Percentiles rank a stretch among this genome's conserved stretches.
These are phyloP conservation scores for Ustulina deusta DNA, from an alignment of 2,329 filamentous ascomycete genomes.

Conservation along the genomic window DNA sequence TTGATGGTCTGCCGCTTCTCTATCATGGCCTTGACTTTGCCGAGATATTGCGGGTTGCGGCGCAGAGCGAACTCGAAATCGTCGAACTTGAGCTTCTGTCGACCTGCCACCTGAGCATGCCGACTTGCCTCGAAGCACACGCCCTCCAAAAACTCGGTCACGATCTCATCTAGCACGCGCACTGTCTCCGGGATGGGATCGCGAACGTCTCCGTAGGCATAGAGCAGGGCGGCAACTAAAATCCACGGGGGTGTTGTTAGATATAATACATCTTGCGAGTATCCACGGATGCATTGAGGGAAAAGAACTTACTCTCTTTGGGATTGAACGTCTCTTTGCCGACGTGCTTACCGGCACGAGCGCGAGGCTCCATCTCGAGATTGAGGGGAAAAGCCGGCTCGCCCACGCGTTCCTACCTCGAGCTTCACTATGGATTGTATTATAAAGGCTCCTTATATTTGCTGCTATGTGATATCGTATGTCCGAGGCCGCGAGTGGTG, in stretches of 20 bases:
- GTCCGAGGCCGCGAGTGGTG: neutral
- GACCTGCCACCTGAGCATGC: constrained; percentile 84
- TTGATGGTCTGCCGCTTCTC: constrained; percentile 90
- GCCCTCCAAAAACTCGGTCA: constrained; percentile 96
- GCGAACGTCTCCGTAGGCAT: constrained; percentile 81
- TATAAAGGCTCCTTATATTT: neutral
- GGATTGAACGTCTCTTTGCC: constrained; percentile 84
- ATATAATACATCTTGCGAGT: constrained; percentile 9
- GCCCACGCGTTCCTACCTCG: neutral
- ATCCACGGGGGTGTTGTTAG: constrained; percentile 34
- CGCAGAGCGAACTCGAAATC: constrained; percentile 96
- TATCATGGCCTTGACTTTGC: constrained; percentile 88
- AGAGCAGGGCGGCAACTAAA: constrained; percentile 79
- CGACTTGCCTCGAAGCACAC: constrained; percentile 90
- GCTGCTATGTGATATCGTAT: neutral
- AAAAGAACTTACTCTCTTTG: constrained; percentile 71
- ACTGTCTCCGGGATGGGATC: constrained; percentile 86
- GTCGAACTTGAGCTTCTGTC: constrained; percentile 97
- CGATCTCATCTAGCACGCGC: constrained; percentile 90
- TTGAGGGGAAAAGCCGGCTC: constrained; percentile 1
- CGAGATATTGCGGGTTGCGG: constrained; percentile 85
- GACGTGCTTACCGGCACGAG: constrained; percentile 82
- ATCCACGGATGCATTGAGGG: neutral
- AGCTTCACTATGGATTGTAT: neutral
- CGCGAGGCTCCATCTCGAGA: constrained; percentile 75